Evolutionary conservation across 2,329 filamentous ascomycete species (phyloP).

Genomic region (Akanthomyces uredinophilus): DNA sequence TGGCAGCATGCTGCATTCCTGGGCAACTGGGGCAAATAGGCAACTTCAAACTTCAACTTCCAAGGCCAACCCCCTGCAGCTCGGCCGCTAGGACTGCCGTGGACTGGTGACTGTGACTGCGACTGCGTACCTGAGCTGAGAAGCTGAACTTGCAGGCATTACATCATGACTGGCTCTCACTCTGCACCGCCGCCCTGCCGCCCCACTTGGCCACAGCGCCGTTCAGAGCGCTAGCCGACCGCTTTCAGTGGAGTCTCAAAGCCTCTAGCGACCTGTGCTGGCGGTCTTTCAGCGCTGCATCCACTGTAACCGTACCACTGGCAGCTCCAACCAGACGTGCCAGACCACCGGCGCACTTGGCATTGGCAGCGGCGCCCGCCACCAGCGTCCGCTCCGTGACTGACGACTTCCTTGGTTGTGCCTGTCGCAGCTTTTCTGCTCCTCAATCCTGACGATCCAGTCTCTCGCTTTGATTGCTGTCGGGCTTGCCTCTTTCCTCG

Average conservation of each 20-base stretch:
- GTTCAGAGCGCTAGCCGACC: not conserved
- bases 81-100: not conserved
- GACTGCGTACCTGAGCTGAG: too few species aligned
- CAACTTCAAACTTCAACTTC: not conserved
- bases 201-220: not conserved
- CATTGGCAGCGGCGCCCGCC: not conserved
- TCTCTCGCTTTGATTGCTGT: not conserved
- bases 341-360: not conserved
- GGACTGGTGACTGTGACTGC: too few species aligned
- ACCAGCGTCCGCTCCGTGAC: not conserved
- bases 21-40: too few species aligned
- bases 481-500: not conserved
- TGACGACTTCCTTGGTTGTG: not conserved
- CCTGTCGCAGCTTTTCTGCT: not conserved
- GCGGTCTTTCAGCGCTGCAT: not conserved
- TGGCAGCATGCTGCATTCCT: not conserved
- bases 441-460: not conserved
- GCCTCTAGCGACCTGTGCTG: not conserved
- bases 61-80: not conserved
- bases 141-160: not conserved
- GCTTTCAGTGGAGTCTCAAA: not conserved
- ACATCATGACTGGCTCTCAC: not conserved
- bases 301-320: not conserved
- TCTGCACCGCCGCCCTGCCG: not conserved
- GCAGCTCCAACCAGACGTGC: not conserved